Conservation (phyloP, 2,329 filamentous ascomycete species). For the Penicillium decumbens region DNA sequence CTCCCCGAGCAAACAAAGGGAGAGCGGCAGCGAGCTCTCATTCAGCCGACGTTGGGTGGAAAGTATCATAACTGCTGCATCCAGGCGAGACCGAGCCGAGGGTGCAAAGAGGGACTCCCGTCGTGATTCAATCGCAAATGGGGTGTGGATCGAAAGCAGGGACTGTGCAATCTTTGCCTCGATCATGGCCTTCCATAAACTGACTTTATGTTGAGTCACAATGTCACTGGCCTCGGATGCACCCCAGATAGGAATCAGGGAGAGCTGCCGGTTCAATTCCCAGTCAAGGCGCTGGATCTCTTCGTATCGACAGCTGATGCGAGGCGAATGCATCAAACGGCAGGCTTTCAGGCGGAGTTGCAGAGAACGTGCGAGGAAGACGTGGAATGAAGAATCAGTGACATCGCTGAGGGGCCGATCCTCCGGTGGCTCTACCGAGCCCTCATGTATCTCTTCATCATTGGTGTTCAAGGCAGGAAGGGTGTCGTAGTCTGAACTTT, state of each 20-base stretch:
- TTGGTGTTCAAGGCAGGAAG: constrained; percentile 48
- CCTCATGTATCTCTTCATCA: constrained; percentile 46
- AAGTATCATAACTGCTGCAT: constrained; percentile 37
- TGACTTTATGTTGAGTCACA: constrained; percentile 25
- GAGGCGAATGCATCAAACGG: constrained; percentile 35
- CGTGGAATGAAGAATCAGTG: constrained; percentile 39
- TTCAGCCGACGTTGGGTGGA: constrained; percentile 35
- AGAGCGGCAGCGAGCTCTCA: constrained; percentile 31
- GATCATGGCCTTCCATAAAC: constrained; percentile 32
- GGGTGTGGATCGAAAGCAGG: constrained; percentile 39
- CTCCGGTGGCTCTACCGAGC: constrained; percentile 30
- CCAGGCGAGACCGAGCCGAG: constrained; percentile 34
- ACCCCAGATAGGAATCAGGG: constrained; percentile 34
- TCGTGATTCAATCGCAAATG: constrained; percentile 35
- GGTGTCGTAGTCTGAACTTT: constrained; percentile 46
- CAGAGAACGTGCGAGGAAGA: constrained; percentile 28
- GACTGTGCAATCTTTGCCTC: constrained; percentile 35
- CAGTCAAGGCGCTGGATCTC: constrained; percentile 40
- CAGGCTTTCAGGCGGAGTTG: constrained; percentile 32
- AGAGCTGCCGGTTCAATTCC: constrained; percentile 34
- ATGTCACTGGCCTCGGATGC: constrained; percentile 17
- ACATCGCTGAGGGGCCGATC: constrained; percentile 28
- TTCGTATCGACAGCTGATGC: constrained; percentile 37
- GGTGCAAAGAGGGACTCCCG: constrained; percentile 32
- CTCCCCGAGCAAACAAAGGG: constrained; percentile 34